Base-by-base conservation (phyloP, 2,329 filamentous ascomycete species). In the Verticillium tricorpus region DNA sequence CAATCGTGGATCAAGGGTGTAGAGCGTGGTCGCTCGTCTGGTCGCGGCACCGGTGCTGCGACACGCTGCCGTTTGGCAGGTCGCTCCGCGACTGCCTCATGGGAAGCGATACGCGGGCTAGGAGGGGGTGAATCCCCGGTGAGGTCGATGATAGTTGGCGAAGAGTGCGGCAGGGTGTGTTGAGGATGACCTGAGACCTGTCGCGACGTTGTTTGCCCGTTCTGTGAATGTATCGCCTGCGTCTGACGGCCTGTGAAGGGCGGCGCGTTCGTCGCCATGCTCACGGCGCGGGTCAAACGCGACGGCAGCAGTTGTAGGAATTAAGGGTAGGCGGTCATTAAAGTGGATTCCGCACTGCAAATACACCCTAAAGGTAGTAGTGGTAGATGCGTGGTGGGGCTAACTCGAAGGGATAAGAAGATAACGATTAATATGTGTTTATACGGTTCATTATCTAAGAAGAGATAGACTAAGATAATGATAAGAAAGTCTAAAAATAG, bases 31-130 rank as follows among this genome's bases (percentile, higher is more conserved):
- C 65, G 28, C 8, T 14, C 1, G 14, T 31, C 11, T 25, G 19
- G 12, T 8, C 28, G 45, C 11, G 54, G 6, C 8, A n/a, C 3
- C 17, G 55, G 8, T 7, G 67, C 40, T 6, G 67, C 66, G 3
- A 74, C 67, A 59, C 74, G 71, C 60, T 69, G 68, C 40, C 69
- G 68, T 65, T 77, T 77, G 7, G 55, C 55, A 15, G 55, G 55
- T 14, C 63, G 59, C 7, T 71, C 70, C 57, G n/a, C 45, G 3
- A 9, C 8, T 22, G n/a, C 45, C 7, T 52, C 12, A 3, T 25
- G 19, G 45, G 74, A 71, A 58, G 70, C 71, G 22, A 57, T 22
- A 25, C 19, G 59, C 19, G 64, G 60, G 28, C 57, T 62, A 3
- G 57, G n/a, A 2, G 66, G 63, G 45, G 62, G 63, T 5, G 65